Conservation (phyloP, 2,329 filamentous ascomycete species). For the Knoxdaviesia capensis region DNA sequence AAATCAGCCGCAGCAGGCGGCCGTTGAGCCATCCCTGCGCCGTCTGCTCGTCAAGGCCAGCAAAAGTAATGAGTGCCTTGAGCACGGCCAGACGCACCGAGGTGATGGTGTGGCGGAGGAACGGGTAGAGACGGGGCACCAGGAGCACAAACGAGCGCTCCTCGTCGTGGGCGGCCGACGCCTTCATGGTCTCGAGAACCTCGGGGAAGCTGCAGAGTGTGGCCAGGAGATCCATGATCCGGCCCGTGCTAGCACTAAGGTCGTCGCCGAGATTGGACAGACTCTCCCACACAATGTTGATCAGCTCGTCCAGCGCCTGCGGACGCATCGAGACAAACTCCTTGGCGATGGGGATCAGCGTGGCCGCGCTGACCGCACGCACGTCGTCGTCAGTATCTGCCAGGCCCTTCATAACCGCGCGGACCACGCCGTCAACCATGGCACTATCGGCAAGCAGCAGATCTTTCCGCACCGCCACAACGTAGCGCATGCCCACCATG, state of each 20-base stretch:
- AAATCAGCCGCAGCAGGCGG: conserved; percentile 69
- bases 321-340: conserved; percentile 82
- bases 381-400: conserved; percentile 89
- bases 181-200: conserved; percentile 85
- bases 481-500: conserved; percentile 89
- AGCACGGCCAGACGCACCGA: conserved; percentile 86
- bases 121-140: conserved; percentile 85
- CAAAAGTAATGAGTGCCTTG: conserved; percentile 80
- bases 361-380: conserved; percentile 91
- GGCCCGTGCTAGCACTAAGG: conserved; percentile 88
- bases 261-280: conserved; percentile 93
- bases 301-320: conserved; percentile 56
- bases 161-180: conserved; percentile 62
- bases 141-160: conserved; percentile 82
- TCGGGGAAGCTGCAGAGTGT: conserved; percentile 89
- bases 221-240: conserved; percentile 93
- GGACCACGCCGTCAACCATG: conserved; percentile 83
- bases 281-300: conserved; percentile 94
- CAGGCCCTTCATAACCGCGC: conserved; percentile 85
- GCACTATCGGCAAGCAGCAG: conserved; percentile 63
- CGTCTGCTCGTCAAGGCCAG: conserved; percentile 60
- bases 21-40: conserved; percentile 86
- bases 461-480: conserved; percentile 88
- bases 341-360: conserved; percentile 83
- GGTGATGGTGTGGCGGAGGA: conserved; percentile 90